Percentiles rank a stretch among this genome's conserved stretches.
Evolutionary conservation across 257 asterid genomes (phyloP).

Genomic region (Salvia hispanica): DNA sequence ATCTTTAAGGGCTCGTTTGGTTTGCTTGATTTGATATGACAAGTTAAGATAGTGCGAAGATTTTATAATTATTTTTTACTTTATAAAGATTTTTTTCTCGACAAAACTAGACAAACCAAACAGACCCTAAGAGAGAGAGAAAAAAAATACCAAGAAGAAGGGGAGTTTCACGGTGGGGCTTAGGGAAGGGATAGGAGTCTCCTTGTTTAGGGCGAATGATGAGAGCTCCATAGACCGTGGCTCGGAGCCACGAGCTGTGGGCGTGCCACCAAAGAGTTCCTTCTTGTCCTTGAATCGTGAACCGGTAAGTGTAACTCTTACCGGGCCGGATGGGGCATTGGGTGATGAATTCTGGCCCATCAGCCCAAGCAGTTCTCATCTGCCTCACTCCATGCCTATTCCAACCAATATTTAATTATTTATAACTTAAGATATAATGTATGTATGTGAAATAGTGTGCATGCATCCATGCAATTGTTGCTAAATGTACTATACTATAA

Average conservation of each 20-base stretch:
- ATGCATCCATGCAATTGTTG: neutral
- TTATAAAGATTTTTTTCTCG: no score
- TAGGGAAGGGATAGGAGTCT: conserved; percentile 71
- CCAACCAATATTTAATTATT: no score
- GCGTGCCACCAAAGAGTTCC: conserved; percentile 99
- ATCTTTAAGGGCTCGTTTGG: no score
- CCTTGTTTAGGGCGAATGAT: conserved; percentile 71
- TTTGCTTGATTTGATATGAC: no score
- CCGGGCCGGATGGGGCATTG: conserved; percentile 93
- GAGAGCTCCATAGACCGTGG: conserved; percentile 84
- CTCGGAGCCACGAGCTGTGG: conserved; percentile 95
- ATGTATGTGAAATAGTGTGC: neutral
- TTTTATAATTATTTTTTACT: no score
- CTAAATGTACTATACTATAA: no score
- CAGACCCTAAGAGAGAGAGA: no score
- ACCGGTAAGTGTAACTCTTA: conserved; percentile 70
- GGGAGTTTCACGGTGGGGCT: conserved; percentile 69
- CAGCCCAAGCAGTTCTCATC: conserved; percentile 81
- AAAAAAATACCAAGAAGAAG: conserved; percentile 67
- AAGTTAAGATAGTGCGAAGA: no score
- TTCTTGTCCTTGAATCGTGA: conserved; percentile 83
- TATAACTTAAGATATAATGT: no score
- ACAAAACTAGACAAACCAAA: no score
- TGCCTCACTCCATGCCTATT: conserved; percentile 89
- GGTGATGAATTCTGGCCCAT: conserved; percentile 85